A percentile compares a stretch with the other conserved stretches of the same genome.
Conservation (phyloP, 1,139 yeast species). For the Diutina pseudorugosa region DNA sequence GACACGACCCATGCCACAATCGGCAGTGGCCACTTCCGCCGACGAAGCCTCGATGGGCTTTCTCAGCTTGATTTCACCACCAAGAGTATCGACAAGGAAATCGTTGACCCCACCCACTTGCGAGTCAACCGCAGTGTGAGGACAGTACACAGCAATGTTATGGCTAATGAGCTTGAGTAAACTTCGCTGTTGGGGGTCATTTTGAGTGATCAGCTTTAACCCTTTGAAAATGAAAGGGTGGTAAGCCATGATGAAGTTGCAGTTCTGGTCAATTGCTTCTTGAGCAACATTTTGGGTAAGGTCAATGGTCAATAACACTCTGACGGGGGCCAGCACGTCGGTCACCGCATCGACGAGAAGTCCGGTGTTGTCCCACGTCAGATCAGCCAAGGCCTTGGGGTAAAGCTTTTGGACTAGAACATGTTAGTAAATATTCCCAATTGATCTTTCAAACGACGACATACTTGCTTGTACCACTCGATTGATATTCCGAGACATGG, state of each 20-base stretch:
- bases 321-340: conserved; percentile 36
- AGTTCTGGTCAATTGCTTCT: conserved; percentile 54
- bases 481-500: not conserved
- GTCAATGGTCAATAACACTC: conserved; percentile 68
- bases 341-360: conserved; percentile 53
- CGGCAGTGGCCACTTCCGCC: conserved; percentile 14
- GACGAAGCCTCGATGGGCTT: conserved; percentile 20
- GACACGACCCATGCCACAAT: conserved; percentile 78
- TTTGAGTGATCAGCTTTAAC: conserved; percentile 56
- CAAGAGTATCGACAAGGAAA: conserved; percentile 63
- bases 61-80: conserved; percentile 12
- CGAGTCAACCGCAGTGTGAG: conserved; percentile 95
- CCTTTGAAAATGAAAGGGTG: conserved; percentile 94
- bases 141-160: conserved; percentile 80
- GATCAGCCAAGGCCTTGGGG: conserved; percentile 69
- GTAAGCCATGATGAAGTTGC: conserved; percentile 64
- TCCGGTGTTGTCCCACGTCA: conserved; percentile 91
- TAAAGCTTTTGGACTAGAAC: conserved; percentile 45
- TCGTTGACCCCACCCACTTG: conserved; percentile 88
- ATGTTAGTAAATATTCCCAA: not conserved
- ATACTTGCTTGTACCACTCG: conserved; percentile 3
- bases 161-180: conserved; percentile 59
- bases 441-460: not conserved
- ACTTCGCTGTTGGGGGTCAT: conserved; percentile 74
- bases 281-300: conserved; percentile 73